A percentile compares a stretch with the other conserved stretches of the same genome.
Evolutionary conservation across 2,329 filamentous ascomycete genomes (phyloP).

Genomic region (Pseudonectria buxi): DNA sequence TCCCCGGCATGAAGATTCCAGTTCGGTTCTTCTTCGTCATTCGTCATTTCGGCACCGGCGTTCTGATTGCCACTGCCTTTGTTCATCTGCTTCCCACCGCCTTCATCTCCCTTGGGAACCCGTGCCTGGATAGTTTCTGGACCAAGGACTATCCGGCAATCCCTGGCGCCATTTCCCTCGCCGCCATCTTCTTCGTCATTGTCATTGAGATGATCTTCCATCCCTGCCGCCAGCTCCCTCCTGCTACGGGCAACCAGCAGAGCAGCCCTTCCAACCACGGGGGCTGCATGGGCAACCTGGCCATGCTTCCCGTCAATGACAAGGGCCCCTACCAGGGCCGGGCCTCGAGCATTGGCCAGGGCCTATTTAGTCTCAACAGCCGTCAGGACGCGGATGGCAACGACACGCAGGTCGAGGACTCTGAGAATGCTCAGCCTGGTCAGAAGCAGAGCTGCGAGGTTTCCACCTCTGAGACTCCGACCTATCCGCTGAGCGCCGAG

Average conservation of each 20-base stretch:
- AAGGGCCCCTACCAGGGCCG: constrained; percentile 29
- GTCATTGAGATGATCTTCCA: constrained; percentile 67
- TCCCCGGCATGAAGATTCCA: constrained; percentile 49
- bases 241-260: constrained; percentile 8
- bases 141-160: constrained; percentile 68
- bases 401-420: constrained; percentile 10
- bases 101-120: constrained; percentile 55
- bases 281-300: constrained; percentile 20
- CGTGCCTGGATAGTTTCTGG: constrained; percentile 69
- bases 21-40: constrained; percentile 49
- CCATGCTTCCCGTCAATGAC: constrained; percentile 25
- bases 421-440: constrained; percentile 7
- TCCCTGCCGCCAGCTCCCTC: constrained; percentile 29
- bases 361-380: constrained; percentile 24
- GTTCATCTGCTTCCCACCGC: constrained; percentile 66
- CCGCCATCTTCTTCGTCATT: constrained; percentile 71
- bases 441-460: constrained; percentile 15
- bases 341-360: constrained; percentile 27
- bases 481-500: constrained; percentile 35
- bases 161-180: constrained; percentile 73
- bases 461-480: constrained; percentile 17
- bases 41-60: constrained; percentile 71
- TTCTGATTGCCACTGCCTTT: constrained; percentile 69
- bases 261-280: constrained; percentile 1
- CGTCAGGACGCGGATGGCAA: constrained; percentile 12